Evolutionary conservation across 2,329 filamentous ascomycete species (phyloP).

Genomic region (Botrytis fabae): DNA sequence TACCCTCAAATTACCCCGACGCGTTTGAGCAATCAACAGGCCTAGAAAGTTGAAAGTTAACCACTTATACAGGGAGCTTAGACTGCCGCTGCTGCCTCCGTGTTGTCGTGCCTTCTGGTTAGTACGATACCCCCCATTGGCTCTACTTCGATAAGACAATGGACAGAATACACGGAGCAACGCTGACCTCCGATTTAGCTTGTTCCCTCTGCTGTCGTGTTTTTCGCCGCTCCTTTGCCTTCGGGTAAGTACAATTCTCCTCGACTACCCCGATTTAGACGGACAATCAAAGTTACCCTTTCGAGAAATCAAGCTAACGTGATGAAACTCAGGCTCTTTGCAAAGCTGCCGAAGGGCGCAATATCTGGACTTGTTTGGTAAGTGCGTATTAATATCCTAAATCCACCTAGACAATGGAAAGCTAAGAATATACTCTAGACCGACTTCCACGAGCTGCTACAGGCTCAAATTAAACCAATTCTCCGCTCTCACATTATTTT

Average conservation of each 20-base stretch:
- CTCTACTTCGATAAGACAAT: background rate
- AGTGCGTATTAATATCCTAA: background rate
- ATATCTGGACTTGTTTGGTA: background rate
- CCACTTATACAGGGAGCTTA: background rate
- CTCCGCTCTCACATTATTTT: background rate
- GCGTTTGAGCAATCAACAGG: background rate
- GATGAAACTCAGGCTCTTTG: background rate
- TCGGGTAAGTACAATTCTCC: background rate
- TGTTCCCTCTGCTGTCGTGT: too few species aligned
- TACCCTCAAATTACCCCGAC: background rate
- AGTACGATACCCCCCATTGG: background rate
- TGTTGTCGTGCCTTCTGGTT: background rate
- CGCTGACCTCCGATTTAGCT: background rate
- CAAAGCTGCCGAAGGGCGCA: background rate
- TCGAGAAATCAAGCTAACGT: background rate
- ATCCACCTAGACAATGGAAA: background rate
- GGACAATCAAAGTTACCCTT: background rate
- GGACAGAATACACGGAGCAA: background rate
- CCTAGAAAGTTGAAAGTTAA: background rate
- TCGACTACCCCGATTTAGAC: background rate
- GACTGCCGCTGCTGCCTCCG: background rate
- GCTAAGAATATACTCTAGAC: background rate
- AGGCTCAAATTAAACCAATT: background rate
- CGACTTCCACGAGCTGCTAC: background rate
- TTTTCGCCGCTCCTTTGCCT: background rate